Evolutionary conservation across 73 alveolate species (phyloP), one percentile per base, ranked within the genome.

Genomic region (Paraurostyla sp.): DNA sequence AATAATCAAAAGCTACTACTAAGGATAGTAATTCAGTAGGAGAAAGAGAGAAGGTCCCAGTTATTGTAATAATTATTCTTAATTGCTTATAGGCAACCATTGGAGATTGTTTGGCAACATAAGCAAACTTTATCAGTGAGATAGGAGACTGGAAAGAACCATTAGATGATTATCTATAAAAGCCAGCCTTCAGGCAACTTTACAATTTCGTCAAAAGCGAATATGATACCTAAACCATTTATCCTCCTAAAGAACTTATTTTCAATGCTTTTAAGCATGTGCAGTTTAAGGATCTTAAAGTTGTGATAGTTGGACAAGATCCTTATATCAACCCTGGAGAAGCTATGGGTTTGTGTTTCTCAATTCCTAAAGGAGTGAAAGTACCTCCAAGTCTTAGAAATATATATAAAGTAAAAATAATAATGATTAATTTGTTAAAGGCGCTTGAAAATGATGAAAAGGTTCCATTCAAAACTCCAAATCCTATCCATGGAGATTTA

Each of bases 271-370:
- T 96, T 83, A 56, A 81, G 51, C 92, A 69, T 30, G 91, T 98
- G 9, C 95, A 97, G 0, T 89, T 93, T 80, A 93, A 91, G 45
- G 89, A 91, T 42, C 93, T 96, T 16, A 92, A 97, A 60, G 98
- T 97, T 15, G 98, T 97, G 50, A 94, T 97, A 27, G 95, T 97
- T 27, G 99, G 99, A 0, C 97, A 97, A 84, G 99, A 97, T 75
- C 99, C 99, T 0, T 97, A 97, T 80, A 96, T 96, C 30, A 97
- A 94, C 25, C 94, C 89, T 4, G 98, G 97, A 11, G 99, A 97
- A 80, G 99, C 99, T 3, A 96, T 96, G 98, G 99, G 99, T 9
- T 81, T 97, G 56, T 90, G 98, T 63, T 96, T 97, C 60, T 95
- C 98, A 18, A 96, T 97, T 36, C 97, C 97, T 20, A 86, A 86